Conservation (phyloP, 441 rosid genomes). For the Pelargonium cotyledonis region DNA sequence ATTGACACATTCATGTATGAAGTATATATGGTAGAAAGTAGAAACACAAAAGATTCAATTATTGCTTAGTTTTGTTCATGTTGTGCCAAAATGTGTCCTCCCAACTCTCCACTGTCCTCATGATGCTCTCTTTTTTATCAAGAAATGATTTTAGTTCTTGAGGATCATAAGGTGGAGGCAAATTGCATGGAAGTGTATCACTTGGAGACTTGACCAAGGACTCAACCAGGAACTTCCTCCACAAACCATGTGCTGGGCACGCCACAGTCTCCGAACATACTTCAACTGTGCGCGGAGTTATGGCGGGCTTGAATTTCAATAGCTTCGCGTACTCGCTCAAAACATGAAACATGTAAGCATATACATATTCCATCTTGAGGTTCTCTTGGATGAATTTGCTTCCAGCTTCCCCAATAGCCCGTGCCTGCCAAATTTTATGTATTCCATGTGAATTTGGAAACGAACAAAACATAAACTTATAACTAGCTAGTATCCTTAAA, state of each 20-base stretch:
- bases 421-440: conserved; percentile 36
- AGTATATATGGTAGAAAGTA: no score
- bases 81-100: conserved; percentile 41
- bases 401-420: conserved; percentile 52
- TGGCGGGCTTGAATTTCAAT: conserved; percentile 39
- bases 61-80: background rate
- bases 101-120: conserved; percentile 49
- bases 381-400: conserved; percentile 54
- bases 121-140: conserved; percentile 31
- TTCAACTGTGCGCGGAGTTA: conserved; percentile 41
- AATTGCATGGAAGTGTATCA: conserved; percentile 37
- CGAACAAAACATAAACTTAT: no score
- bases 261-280: conserved; percentile 53
- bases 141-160: conserved; percentile 29
- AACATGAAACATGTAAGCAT: conserved; percentile 73
- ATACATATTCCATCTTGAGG: conserved; percentile 56
- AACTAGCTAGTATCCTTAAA: no score
- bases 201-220: conserved; percentile 49
- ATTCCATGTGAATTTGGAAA: background rate
- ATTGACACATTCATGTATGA: no score
- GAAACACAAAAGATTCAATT: background rate
- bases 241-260: conserved; percentile 39
- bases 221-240: conserved; percentile 42
- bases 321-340: conserved; percentile 62
- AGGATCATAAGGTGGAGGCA: conserved; percentile 48